Conservation (phyloP, 768 basidiomycete genomes). For the Leccinum aurantiacum region DNA sequence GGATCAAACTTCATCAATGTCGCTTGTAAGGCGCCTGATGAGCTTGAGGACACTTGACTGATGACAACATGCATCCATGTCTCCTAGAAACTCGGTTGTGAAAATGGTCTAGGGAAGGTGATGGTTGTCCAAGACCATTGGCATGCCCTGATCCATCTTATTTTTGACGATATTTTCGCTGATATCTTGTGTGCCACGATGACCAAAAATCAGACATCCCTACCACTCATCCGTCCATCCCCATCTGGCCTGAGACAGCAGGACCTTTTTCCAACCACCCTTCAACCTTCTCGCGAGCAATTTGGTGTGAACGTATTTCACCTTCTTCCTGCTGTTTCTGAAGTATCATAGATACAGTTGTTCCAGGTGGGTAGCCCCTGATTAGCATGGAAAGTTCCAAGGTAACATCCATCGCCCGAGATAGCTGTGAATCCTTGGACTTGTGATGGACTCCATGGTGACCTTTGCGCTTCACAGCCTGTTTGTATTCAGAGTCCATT, state of each 20-base stretch:
- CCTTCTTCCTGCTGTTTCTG: background rate
- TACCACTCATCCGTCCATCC: too few relatives aligned
- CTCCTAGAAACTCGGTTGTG: conserved; percentile 14
- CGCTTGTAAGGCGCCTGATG: conserved; percentile 19
- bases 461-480: background rate
- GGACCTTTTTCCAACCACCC: background rate
- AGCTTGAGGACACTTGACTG: conserved; percentile 20
- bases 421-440: background rate
- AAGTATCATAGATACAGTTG: background rate
- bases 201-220: too few relatives aligned
- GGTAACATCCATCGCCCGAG: conserved; percentile 56
- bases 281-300: background rate
- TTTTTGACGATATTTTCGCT: conserved; percentile 8
- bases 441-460: background rate
- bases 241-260: too few relatives aligned
- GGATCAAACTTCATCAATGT: conserved; percentile 11
- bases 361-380: conserved; percentile 91
- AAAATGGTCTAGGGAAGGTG: conserved; percentile 19
- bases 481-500: background rate
- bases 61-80: conserved; percentile 18
- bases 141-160: conserved; percentile 5
- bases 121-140: background rate
- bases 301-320: background rate
- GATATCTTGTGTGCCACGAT: background rate
- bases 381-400: conserved; percentile 98